Evolutionary conservation across 1,139 yeast species (phyloP).

Genomic region (Yamadazyma mexicana): DNA sequence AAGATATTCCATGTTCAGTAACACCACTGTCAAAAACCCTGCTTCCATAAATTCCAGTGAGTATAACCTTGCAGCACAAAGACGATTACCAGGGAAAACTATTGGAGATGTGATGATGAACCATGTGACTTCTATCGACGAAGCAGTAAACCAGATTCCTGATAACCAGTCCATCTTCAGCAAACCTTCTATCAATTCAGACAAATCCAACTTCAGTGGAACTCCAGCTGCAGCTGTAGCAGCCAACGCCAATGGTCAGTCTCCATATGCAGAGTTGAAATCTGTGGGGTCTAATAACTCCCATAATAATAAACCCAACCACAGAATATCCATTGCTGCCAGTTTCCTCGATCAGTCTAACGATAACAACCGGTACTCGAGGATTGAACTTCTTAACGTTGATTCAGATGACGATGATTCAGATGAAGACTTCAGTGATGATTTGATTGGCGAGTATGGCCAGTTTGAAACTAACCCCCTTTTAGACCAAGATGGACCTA

Average conservation of each 20-base stretch:
- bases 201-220: slow-evolving; percentile 13
- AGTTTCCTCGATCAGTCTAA: slow-evolving; percentile 26
- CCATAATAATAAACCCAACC: slow-evolving; percentile 7
- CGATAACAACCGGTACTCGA: slow-evolving; percentile 39
- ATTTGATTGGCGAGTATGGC: slow-evolving; percentile 16
- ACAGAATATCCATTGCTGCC: slow-evolving; percentile 38
- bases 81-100: slow-evolving; percentile 36
- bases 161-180: slow-evolving; percentile 25
- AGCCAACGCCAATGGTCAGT: slow-evolving; percentile 2
- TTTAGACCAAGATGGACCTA: slow-evolving; percentile 49
- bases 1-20: slow-evolving; percentile 25
- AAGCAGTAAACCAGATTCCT: slow-evolving; percentile 38
- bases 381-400: slow-evolving; percentile 50
- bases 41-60: slow-evolving; percentile 26
- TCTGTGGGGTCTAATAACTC: slow-evolving; percentile 2
- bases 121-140: slow-evolving; percentile 59
- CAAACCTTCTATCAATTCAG: slow-evolving; percentile 24
- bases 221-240: neutral
- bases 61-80: slow-evolving; percentile 14
- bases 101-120: slow-evolving; percentile 70
- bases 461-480: slow-evolving; percentile 13
- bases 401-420: slow-evolving; percentile 39
- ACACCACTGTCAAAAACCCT: slow-evolving; percentile 18
- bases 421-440: slow-evolving; percentile 19
- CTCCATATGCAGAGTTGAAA: slow-evolving; percentile 11